Base-by-base conservation (phyloP, 2,329 filamentous ascomycete genomes). In the Neospermospora avenae region DNA sequence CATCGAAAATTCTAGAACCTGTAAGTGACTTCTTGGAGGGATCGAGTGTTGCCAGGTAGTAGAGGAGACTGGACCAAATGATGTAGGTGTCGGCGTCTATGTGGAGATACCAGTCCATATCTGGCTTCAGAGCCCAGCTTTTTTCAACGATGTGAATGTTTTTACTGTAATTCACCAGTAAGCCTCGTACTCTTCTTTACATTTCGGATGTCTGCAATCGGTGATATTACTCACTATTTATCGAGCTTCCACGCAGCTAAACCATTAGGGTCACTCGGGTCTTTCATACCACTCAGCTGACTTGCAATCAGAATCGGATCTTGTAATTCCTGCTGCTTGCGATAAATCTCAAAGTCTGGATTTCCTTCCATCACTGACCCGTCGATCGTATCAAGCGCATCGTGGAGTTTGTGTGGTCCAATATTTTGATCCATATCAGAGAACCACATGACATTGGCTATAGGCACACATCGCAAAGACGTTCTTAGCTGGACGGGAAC, bases 1-100 rank as follows among this genome's bases (percentile, higher is more conserved):
- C 69, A 41, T 81, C 68, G 55, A 77, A 74, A 13, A 78, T 75
- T 20, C 77, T 72, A 59, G 80, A 82, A 13, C 83, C 82, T n/a
- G 84, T 71, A 65, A 83, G 84, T 35, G 75, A 73, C 51, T 74
- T 74, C 58, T 79, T 73, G 4, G 63, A 35, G 11, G 61, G 60
- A 49, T 66, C 58, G 3, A 65, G 35, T 5, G 22, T 62, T 2
- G 22, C 31, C 1, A 66, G 22, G 60, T 59, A 67, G 6, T 11
- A 70, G 31, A 79, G 71, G 37, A 84, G 66, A 55, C 78, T 83
- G 6, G 78, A 73, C 78, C 41, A 82, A 39, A 82, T 72, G 8
- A 84, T 74, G 66, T 84, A 85, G 4, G 81, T 83, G 68, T 85
- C 82, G 57, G 81, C 81, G 57, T 85, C 82, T 62, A 84, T 76